Evolutionary conservation across 257 asterid genomes (phyloP).

Genomic region (Solanum clarkiae): DNA sequence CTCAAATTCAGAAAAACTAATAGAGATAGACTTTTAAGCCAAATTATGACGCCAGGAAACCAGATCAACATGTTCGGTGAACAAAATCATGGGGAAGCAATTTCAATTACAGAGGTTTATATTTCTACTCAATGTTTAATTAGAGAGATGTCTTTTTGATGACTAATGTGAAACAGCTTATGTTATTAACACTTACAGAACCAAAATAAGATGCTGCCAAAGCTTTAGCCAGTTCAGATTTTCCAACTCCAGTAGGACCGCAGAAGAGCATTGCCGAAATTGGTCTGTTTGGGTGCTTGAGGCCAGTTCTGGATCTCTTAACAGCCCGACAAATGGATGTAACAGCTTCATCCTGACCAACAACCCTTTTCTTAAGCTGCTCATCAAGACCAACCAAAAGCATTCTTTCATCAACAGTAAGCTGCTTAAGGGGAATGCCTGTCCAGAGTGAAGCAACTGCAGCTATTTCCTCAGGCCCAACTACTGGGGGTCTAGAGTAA

Average conservation of each 20-base stretch:
- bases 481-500: constrained; percentile 37
- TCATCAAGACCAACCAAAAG: constrained; percentile 71
- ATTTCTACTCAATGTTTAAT: neutral
- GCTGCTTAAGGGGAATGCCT: constrained; percentile 82
- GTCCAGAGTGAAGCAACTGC: constrained; percentile 89
- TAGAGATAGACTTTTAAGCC: neutral
- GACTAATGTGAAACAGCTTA: neutral
- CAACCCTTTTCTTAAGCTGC: constrained; percentile 81
- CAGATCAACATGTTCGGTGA: neutral
- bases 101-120: neutral
- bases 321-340: constrained; percentile 86
- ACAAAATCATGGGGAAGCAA: neutral
- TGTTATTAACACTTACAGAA: constrained; percentile 48
- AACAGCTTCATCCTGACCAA: constrained; percentile 98
- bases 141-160: neutral
- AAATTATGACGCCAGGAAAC: neutral
- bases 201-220: constrained; percentile 88
- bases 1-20: neutral
- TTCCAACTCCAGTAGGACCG: constrained; percentile 99
- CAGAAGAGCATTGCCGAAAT: constrained; percentile 97
- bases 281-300: constrained; percentile 91
- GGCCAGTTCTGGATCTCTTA: constrained; percentile 92
- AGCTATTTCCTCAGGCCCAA: constrained; percentile 92
- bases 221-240: constrained; percentile 94
- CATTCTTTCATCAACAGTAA: constrained; percentile 75